Evolutionary conservation across 352 stramenopile genomes (phyloP), one percentile per base, ranked within the genome.

Genomic region (Blastocystis sp.): DNA sequence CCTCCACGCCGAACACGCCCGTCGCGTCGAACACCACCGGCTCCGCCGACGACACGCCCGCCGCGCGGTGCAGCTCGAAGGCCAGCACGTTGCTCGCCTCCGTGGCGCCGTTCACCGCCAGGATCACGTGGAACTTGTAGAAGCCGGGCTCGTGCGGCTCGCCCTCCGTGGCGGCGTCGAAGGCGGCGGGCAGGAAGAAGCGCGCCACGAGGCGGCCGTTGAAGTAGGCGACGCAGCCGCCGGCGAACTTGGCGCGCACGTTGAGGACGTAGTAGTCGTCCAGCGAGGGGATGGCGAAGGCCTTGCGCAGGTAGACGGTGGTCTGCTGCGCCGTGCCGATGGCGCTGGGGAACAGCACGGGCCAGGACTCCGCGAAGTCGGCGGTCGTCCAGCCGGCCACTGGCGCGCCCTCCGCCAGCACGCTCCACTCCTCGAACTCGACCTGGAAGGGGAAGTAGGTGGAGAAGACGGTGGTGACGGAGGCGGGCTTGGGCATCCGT

Each of bases 371-470:
- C 6, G 24, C 21, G 42, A 61, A 79, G 57, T 17, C 4, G 28
- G 38, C 42, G 21, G 28, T 21, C 21, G 4, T 79, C 69, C 69
- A 79, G 21, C 63, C 63, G 3, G n/a, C 63, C 4, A 1, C 24
- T 0, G n/a, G 21, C 63, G n/a, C 63, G 9, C n/a, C 63, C 63
- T 70, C 48, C 48, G 6, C 14, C 6, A 77, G 54, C 66, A 77
- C 66, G 11, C 17, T 60, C 66, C 66, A 77, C 21, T 42, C 40
- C 10, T 59, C 42, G 66, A 60, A 77, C 17, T 77, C 66, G 10
- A 77, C 21, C 45, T 77, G 66, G 66, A 77, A 77, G 66, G 66
- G 66, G 4, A 77, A 34, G 66, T 60, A 77, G 10, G 66, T 57
- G 9, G 34, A 77, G 42, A 77, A 77, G 21, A 60, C 42, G 45